Conservation (phyloP, 345 rosid genomes). For the Erysimum cheiranthoides region DNA sequence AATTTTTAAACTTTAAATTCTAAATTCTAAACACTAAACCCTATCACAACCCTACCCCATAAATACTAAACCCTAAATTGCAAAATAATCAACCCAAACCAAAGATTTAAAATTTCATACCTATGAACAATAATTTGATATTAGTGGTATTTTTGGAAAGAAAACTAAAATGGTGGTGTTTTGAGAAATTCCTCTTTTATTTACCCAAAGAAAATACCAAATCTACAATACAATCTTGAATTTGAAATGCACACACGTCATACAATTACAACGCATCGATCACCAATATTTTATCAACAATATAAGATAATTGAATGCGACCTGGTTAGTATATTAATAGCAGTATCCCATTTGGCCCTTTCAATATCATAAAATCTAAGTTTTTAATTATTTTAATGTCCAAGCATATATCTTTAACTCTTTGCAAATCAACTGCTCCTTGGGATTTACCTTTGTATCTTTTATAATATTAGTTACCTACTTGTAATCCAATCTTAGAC, state of each 20-base stretch:
- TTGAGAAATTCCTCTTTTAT: too few relatives aligned
- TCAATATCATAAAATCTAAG: conserved; percentile 10
- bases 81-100: too few relatives aligned
- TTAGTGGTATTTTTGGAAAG: too few relatives aligned
- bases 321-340: not conserved
- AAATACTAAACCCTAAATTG: too few relatives aligned
- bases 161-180: too few relatives aligned
- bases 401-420: not conserved
- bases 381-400: not conserved
- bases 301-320: not conserved
- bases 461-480: not conserved
- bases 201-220: not conserved
- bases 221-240: not conserved
- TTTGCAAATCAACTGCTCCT: conserved; percentile 3
- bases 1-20: too few relatives aligned
- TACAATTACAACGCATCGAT: not conserved
- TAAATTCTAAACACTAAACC: too few relatives aligned
- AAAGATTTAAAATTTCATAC: too few relatives aligned
- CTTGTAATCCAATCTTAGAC: not conserved
- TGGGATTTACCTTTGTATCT: not conserved
- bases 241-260: not conserved
- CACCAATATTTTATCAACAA: not conserved
- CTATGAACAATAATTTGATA: too few relatives aligned
- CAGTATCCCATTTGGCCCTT: conserved; percentile 8
- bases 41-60: too few relatives aligned